phyloP scores from a whole-genome alignment of 140 eudicot species.

The Cichorium intybus region DNA sequence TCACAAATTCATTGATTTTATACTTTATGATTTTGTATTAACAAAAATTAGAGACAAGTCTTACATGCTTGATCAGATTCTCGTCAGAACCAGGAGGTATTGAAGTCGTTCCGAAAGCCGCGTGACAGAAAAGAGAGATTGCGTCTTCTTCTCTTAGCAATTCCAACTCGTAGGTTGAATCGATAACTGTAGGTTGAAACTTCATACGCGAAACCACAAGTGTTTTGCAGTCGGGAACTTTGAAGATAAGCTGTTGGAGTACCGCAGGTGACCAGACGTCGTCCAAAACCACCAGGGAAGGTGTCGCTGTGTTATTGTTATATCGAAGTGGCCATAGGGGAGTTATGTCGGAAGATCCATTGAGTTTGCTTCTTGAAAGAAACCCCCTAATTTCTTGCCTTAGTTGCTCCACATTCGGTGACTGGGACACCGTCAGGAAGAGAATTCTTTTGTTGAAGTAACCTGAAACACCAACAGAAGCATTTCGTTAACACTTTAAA shows the following conservation, averaged over 20 bases:
- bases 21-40: too few species aligned
- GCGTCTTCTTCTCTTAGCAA: conserved; percentile 70
- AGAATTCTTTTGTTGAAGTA: conserved; percentile 45
- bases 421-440: conserved; percentile 80
- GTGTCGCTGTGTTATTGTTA: conserved; percentile 20
- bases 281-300: conserved; percentile 65
- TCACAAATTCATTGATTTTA: too few species aligned
- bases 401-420: conserved; percentile 73
- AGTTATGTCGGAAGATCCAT: conserved; percentile 23
- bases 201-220: conserved; percentile 75
- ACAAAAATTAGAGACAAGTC: neutral
- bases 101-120: conserved; percentile 56
- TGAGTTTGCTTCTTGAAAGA: conserved; percentile 34
- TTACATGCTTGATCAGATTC: conserved; percentile 69
- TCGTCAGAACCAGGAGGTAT: conserved; percentile 46
- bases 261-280: conserved; percentile 84
- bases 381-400: conserved; percentile 52
- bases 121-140: conserved; percentile 63
- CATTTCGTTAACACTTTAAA: conserved; percentile 15
- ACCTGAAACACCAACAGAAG: conserved; percentile 39
- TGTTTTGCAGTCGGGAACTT: conserved; percentile 73
- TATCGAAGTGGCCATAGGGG: conserved; percentile 38
- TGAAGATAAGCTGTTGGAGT: conserved; percentile 58
- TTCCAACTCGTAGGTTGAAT: conserved; percentile 60
- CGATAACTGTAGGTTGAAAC: conserved; percentile 48